phyloP scores from a whole-genome alignment of 2,329 filamentous ascomycete species.

The Ophiobolus disseminans region DNA sequence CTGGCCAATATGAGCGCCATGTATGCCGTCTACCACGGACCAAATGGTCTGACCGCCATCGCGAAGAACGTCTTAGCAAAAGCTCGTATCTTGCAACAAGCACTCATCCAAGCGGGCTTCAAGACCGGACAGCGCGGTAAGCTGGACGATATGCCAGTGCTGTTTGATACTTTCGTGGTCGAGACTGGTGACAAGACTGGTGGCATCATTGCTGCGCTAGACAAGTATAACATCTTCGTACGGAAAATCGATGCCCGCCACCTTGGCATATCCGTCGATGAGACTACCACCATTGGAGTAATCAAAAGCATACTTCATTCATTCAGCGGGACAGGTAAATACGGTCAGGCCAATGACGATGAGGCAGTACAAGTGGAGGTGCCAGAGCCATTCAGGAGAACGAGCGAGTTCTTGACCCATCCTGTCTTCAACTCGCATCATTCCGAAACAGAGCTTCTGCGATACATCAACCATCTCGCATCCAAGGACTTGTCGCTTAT shows the following conservation, averaged over 20 bases:
- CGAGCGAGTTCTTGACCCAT: constrained; percentile 80
- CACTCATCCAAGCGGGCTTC: constrained; percentile 68
- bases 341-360: constrained; percentile 16
- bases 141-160: constrained; percentile 61
- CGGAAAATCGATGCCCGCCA: constrained; percentile 66
- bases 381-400: constrained; percentile 67
- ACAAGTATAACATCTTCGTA: constrained; percentile 65
- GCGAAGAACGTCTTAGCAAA: constrained; percentile 78
- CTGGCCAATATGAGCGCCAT: constrained; percentile 95
- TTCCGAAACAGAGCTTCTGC: constrained; percentile 91
- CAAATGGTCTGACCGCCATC: constrained; percentile 80
- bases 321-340: constrained; percentile 57
- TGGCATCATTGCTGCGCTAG: constrained; percentile 60
- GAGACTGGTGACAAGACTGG: constrained; percentile 58
- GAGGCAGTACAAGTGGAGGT: constrained; percentile 49
- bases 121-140: constrained; percentile 66
- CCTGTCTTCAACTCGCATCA: constrained; percentile 95
- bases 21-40: constrained; percentile 94
- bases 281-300: constrained; percentile 68
- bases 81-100: constrained; percentile 72
- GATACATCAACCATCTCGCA: constrained; percentile 91
- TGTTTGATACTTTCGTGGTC: constrained; percentile 84
- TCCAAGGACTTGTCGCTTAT: constrained; percentile 93
- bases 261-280: constrained; percentile 79
- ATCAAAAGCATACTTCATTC: constrained; percentile 64